Evolutionary conservation across 1,139 yeast genomes (phyloP).

Genomic region (Protomyces pachydermus): DNA sequence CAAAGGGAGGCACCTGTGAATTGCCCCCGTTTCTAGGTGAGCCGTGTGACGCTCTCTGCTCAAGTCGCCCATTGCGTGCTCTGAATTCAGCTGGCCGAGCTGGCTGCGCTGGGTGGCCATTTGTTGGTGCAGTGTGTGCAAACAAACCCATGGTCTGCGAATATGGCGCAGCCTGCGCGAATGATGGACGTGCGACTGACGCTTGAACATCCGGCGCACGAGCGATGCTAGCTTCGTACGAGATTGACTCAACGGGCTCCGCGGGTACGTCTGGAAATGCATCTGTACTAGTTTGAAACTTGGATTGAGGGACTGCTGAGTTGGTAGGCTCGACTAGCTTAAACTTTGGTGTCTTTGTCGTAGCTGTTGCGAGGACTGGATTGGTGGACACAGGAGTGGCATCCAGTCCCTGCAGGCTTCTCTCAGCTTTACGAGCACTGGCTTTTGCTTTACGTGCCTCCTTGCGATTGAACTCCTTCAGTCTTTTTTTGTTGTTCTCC

Average conservation of each 20-base stretch:
- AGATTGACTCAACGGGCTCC: background rate
- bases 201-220: background rate
- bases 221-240: background rate
- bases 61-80: background rate
- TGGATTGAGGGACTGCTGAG: background rate
- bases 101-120: background rate
- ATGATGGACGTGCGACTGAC: background rate
- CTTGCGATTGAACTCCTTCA: too few relatives aligned
- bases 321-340: background rate
- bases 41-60: too few relatives aligned
- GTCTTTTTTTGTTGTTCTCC: too few relatives aligned
- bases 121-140: background rate
- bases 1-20: background rate
- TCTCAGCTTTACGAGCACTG: too few relatives aligned
- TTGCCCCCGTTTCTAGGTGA: too few relatives aligned
- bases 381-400: too few relatives aligned
- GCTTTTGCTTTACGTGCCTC: too few relatives aligned
- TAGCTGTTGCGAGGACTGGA: too few relatives aligned
- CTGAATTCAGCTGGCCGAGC: background rate
- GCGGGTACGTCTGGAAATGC: background rate
- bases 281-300: background rate
- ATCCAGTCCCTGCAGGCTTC: too few relatives aligned
- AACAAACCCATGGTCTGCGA: too few relatives aligned
- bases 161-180: background rate
- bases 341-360: background rate